Evolutionary conservation across 441 rosid genomes (phyloP).

Genomic region (Mallotus repandus): DNA sequence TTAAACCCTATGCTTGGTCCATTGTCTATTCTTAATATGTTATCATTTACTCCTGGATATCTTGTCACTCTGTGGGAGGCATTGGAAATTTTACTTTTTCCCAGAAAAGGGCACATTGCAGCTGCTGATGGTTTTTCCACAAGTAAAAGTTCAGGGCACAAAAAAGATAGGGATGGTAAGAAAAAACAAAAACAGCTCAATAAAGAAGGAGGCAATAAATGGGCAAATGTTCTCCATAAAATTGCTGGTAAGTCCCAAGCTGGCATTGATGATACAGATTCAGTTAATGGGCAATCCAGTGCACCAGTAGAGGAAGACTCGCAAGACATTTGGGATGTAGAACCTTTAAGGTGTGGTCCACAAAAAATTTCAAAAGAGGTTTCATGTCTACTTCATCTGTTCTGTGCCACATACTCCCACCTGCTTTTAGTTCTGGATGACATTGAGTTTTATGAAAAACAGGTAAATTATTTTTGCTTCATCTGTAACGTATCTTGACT

Average conservation of each 20-base stretch:
- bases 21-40: slow-evolving; percentile 85
- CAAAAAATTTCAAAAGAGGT: slow-evolving; percentile 68
- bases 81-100: slow-evolving; percentile 58
- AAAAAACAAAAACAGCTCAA: slow-evolving; percentile 50
- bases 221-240: slow-evolving; percentile 71
- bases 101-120: slow-evolving; percentile 26
- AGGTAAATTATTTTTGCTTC: slow-evolving; percentile 47
- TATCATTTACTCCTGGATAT: slow-evolving; percentile 90
- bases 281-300: slow-evolving; percentile 38
- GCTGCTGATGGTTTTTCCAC: slow-evolving; percentile 24
- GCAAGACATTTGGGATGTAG: slow-evolving; percentile 72
- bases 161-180: slow-evolving; percentile 37
- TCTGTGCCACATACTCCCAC: slow-evolving; percentile 91
- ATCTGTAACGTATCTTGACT: slow-evolving; percentile 12
- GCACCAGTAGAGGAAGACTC: slow-evolving; percentile 41
- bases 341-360: slow-evolving; percentile 71
- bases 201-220: slow-evolving; percentile 69
- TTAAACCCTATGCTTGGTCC: slow-evolving; percentile 65
- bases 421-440: slow-evolving; percentile 97
- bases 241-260: slow-evolving; percentile 72
- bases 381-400: slow-evolving; percentile 81
- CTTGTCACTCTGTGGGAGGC: slow-evolving; percentile 67
- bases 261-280: slow-evolving; percentile 35
- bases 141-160: slow-evolving; percentile 39
- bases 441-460: slow-evolving; percentile 96